phyloP scores from a whole-genome alignment of 169 alveolate genomes.

The Cryptosporidium ryanae region DNA sequence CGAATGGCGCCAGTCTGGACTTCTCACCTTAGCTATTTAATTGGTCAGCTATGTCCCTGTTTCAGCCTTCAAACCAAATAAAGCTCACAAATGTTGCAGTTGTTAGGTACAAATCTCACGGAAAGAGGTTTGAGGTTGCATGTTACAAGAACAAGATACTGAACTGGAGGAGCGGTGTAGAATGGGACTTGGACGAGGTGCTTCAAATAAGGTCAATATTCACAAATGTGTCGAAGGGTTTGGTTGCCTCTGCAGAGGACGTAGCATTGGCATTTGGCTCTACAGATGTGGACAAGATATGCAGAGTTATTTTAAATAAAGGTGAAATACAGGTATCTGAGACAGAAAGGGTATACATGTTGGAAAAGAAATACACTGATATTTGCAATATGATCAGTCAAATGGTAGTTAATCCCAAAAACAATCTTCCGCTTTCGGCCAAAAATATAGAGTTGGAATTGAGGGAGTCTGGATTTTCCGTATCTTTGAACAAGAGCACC shows the following conservation, averaged over 20 bases:
- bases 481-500: slow-evolving; percentile 83
- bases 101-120: slow-evolving; percentile 89
- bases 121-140: slow-evolving; percentile 94
- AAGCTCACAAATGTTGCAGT: slow-evolving; percentile 95
- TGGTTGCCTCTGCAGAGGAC: slow-evolving; percentile 91
- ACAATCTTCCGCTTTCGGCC: slow-evolving; percentile 88
- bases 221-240: slow-evolving; percentile 95
- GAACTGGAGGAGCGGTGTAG: slow-evolving; percentile 94
- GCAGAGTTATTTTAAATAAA: slow-evolving; percentile 92
- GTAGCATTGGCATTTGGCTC: slow-evolving; percentile 90
- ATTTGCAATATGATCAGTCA: slow-evolving; percentile 83
- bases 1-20: slow-evolving; percentile 16
- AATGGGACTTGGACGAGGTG: slow-evolving; percentile 93
- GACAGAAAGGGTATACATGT: slow-evolving; percentile 86
- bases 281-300: slow-evolving; percentile 84
- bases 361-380: slow-evolving; percentile 85
- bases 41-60: slow-evolving; percentile 76
- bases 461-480: slow-evolving; percentile 81
- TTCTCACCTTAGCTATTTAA: background rate
- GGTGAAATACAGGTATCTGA: slow-evolving; percentile 92
- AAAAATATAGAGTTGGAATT: slow-evolving; percentile 85
- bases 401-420: slow-evolving; percentile 86
- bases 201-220: slow-evolving; percentile 91
- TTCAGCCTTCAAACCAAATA: slow-evolving; percentile 94
- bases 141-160: slow-evolving; percentile 95